phyloP scores from a whole-genome alignment of 306 rosid species.

The Quercus gilva region DNA sequence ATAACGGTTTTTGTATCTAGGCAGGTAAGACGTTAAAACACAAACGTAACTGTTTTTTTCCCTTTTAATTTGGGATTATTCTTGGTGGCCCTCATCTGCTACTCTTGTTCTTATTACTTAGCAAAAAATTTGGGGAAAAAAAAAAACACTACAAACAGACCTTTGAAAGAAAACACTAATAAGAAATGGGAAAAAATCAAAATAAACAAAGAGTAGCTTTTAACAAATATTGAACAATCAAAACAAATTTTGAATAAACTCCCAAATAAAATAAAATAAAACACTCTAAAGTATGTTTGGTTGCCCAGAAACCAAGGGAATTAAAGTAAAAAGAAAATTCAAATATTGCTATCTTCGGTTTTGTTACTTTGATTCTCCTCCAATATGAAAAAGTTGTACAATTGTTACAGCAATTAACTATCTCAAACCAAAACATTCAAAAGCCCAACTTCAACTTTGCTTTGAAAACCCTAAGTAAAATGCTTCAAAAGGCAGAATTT shows the following conservation, averaged over 20 bases:
- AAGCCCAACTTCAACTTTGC: not conserved
- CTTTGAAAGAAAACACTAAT: not conserved
- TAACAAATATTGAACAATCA: not conserved
- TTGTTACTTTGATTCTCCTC: not conserved
- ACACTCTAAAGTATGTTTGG: not conserved
- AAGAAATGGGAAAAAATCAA: no score
- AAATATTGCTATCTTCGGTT: not conserved
- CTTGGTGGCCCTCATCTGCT: no score
- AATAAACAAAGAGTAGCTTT: not conserved
- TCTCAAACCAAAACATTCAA: not conserved
- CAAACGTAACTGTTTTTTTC: no score
- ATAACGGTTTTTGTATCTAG: no score
- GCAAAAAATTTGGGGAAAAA: no score
- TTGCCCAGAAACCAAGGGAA: not conserved
- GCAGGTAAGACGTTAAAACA: no score
- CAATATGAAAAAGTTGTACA: not conserved
- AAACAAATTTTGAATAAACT: not conserved
- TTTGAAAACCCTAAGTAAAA: not conserved
- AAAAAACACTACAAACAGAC: no score
- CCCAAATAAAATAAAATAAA: not conserved
- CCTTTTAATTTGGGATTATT: no score
- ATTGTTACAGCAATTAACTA: not conserved
- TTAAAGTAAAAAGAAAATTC: not conserved
- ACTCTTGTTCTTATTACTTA: no score
- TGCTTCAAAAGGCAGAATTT: not conserved